Conservation (phyloP, 2,329 filamentous ascomycete genomes). For the Fusarium sp. region DNA sequence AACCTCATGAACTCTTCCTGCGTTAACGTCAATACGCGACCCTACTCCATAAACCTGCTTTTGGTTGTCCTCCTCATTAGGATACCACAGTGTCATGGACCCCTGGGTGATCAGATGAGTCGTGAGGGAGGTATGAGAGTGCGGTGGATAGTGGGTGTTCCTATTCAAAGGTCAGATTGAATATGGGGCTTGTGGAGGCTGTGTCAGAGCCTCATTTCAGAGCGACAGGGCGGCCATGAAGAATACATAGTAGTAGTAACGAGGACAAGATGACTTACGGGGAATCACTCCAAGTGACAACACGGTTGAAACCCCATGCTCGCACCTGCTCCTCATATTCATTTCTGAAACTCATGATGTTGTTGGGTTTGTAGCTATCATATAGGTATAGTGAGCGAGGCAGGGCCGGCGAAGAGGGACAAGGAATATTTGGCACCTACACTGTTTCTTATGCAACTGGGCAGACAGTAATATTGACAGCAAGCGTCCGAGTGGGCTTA, state of each 20-base stretch:
- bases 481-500: neutral
- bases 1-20: conserved; percentile 73
- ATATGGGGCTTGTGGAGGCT: conserved; percentile 9
- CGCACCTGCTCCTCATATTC: conserved; percentile 68
- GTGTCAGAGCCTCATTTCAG: neutral
- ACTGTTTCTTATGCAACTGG: neutral
- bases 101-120: conserved; percentile 77
- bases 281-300: conserved; percentile 78
- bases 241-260: neutral
- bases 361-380: neutral
- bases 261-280: conserved; percentile 63
- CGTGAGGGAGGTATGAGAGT: conserved; percentile 72
- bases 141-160: conserved; percentile 75
- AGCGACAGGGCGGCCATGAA: neutral
- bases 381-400: neutral
- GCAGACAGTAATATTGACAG: neutral
- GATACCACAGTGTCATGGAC: conserved; percentile 74
- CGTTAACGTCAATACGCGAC: conserved; percentile 73
- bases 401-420: neutral
- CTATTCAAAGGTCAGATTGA: conserved; percentile 53
- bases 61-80: conserved; percentile 64
- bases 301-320: conserved; percentile 75
- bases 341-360: conserved; percentile 45
- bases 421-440: neutral
- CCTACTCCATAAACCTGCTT: conserved; percentile 71